Evolutionary conservation across 129 eudicot genomes (phyloP), one percentile per base, ranked within the genome.

Genomic region (Ambrosia artemisiifolia): DNA sequence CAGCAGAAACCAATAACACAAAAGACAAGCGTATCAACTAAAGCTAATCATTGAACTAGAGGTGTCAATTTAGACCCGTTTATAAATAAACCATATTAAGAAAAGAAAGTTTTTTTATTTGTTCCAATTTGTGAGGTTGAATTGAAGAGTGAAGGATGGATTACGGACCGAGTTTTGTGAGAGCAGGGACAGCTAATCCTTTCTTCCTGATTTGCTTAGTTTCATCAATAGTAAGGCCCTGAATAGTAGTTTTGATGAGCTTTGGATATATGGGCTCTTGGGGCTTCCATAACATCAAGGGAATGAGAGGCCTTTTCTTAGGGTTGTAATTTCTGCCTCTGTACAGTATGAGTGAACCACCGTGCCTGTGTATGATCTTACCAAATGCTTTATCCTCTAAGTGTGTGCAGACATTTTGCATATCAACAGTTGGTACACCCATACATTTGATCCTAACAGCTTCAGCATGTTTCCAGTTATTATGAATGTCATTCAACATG

Each of bases 341-440:
- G 71, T 84, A 94, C 60, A 94, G 77, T 48, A 94, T 75, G 73
- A 94, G 93, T 47, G 77, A 81, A 60, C 95, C 95, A 35, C 98
- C 97, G 3, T 85, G 98, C 77, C 98, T 86, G 18, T 82, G 83
- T 74, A 94, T 88, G 75, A 94, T 86, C 88, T 87, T 82, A 12
- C 96, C 98, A 71, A 90, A 94, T 65, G 93, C 83, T 84, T 94
- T 94, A 67, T 90, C 96, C 98, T 94, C 98, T 75, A 93, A 76
- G 55, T 93, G 96, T 11, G 80, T 35, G 82, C 96, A 94, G 19
- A 94, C 80, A 59, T 94, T 94, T 76, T 87, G 86, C 98, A 94
- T 94, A 82, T 94, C 91, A 50, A 90, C 87, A 40, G 98, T 94
- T 13, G 98, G 96, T 30, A 94, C 93, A 32, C 96, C 98, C 98